Base-by-base conservation (phyloP, 768 basidiomycete species). In the Plicaturopsis crispa region DNA sequence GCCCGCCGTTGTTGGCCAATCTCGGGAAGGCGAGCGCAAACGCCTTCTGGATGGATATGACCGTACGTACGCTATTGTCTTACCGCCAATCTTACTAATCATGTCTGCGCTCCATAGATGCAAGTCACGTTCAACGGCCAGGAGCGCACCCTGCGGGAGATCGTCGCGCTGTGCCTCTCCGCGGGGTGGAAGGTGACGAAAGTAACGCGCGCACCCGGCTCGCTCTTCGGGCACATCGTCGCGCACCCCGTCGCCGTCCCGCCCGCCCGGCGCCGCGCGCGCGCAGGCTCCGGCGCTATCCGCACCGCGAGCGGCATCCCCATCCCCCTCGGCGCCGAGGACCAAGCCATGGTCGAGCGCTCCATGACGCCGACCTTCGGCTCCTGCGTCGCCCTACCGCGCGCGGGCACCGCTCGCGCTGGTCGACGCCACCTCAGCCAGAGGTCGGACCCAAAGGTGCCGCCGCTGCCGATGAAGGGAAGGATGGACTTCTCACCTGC, bases 31-130 rank as follows among this genome's bases (percentile, higher is more conserved):
- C 82, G 5, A 39, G 58, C 50, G 69, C 76, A 5, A 78, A 73
- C 45, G 80, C 71, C 5, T 84, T 82, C 52, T 81, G 73, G 69
- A 69, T 82, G 68, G 83, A 85, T 51, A 56, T 83, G 48, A 71
- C 75, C 20, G 83, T 82, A 49, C 37, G 69, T 47, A 7, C 16
- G 23, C 22, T 33, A 18, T n/a, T n/a, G n/a, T n/a, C n/a, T n/a
- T n/a, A n/a, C n/a, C n/a, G n/a, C n/a, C n/a, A n/a, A 31, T 35
- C 20, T 33, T 43, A 14, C 21, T 40, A 14, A 24, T 35, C 12
- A 23, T 22, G 12, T 13, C 2, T 30, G 5, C 11, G 17, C 6
- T 22, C 26, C 22, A 23, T 41, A 84, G 82, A 84, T 84, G 82
- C 75, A 79, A 51, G 68, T 67, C 6, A 70, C 67, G 35, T 79